A percentile compares a stretch with the other conserved stretches of the same genome.
These are phyloP conservation scores for Termitomyces bulborhizus DNA, from an alignment of 768 basidiomycete genomes.

Conservation along the genomic window DNA sequence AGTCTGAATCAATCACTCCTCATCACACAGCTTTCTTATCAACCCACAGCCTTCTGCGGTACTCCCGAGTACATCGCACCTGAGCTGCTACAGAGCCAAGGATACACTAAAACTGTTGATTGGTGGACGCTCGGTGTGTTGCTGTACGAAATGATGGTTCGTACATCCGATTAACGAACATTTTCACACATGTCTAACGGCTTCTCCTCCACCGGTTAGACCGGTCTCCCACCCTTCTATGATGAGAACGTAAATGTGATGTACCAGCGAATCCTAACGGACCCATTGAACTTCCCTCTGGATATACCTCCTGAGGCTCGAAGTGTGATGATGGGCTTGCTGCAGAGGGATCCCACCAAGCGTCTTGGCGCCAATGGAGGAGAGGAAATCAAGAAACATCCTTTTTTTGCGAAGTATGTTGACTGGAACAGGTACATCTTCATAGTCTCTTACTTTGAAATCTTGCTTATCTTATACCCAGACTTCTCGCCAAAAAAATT, in stretches of 20 bases:
- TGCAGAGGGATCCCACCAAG: constrained; percentile 82
- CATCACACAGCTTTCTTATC: constrained; percentile 3
- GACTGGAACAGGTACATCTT: constrained; percentile 74
- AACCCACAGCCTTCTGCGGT: constrained; percentile 80
- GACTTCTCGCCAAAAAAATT: constrained; percentile 88
- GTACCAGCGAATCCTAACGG: constrained; percentile 93
- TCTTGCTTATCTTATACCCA: constrained; percentile 18
- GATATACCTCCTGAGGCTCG: constrained; percentile 87
- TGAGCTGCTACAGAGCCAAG: constrained; percentile 91
- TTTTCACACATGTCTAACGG: not conserved
- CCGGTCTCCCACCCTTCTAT: constrained; percentile 96
- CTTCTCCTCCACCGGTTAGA: constrained; percentile 33
- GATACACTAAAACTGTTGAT: constrained; percentile 97
- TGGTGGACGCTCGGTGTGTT: constrained; percentile 99
- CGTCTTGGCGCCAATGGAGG: constrained; percentile 91
- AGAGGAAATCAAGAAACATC: constrained; percentile 92
- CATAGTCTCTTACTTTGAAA: not conserved
- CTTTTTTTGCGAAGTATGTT: constrained; percentile 92
- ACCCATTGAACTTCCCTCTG: constrained; percentile 87
- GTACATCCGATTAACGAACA: constrained; percentile 13
- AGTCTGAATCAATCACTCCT: constrained; percentile 16
- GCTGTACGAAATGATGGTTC: constrained; percentile 93
- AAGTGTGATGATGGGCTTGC: constrained; percentile 80
- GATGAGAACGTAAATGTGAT: constrained; percentile 98
- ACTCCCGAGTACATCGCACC: constrained; percentile 99